Evolutionary conservation across 2,329 filamentous ascomycete genomes (phyloP), one percentile per base, ranked within the genome.

Genomic region (Thelonectria discophora): DNA sequence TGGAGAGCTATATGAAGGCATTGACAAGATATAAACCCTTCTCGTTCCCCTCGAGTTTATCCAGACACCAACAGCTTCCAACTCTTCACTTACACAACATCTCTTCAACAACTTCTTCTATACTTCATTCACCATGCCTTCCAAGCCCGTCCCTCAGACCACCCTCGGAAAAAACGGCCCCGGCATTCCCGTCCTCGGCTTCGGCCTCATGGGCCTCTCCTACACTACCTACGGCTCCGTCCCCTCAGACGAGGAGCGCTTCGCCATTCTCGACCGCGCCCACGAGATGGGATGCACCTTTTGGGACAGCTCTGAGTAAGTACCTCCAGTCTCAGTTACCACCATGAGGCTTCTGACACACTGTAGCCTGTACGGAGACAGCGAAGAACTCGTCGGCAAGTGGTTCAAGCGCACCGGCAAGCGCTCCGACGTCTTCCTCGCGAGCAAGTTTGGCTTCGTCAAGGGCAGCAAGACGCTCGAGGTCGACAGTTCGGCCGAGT

Each of bases 121-220:
- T 5, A 15, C 30, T 17, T 20, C 18, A 21, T 45, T 46, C 32
- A 42, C 17, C 11, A 60, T 51, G 34, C 20, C 54, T 45, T 34
- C 46, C 46, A 45, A 47, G 15, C 24, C 37, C 10, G 24, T 50
- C 21, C 48, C 13, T 17, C 17, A 39, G 18, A 43, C n/a, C 8
- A 51, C 20, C 39, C 46, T 86, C 5, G 84, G 84, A 55, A 81
- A 80, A 61, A 76, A 82, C 67, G 84, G 84, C 24, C 83, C 82
- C 0, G 63, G 78, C 24, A 79, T 87, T 24, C 77, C 80, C 2
- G 77, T 76, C 9, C 65, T 84, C 1, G 84, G 84, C 6, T 80
- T 84, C 20, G 84, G 85, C 11, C 72, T 80, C 10, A 86, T 87
- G 81, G 82, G 82, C 2, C 58, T 78, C 2, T 65, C 56, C 18